Evolutionary conservation across 2,329 filamentous ascomycete genomes (phyloP), one percentile per base, ranked within the genome.

Genomic region (Cladosporium velox): DNA sequence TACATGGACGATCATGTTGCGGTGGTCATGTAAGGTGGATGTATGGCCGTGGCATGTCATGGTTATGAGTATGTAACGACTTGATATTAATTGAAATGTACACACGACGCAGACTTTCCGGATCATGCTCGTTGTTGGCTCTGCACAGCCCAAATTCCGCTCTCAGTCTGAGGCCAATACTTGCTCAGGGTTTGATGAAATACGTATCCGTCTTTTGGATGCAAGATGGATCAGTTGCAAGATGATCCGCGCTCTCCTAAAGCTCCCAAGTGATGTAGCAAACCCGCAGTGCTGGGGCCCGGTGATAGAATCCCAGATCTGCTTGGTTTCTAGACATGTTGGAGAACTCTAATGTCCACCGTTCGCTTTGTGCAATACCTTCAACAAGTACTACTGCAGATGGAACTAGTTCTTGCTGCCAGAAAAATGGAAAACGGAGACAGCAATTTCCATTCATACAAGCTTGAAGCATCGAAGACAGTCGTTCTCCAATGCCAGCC

Each of bases 1-100:
- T 74, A 73, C 54, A 73, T 77, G 75, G 71, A 72, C 8, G 64
- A 65, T 24, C 64, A 65, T 35, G 57, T 65, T 11, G 64, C 64
- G 5, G 64, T 65, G 30, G 55, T 60, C 14, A 65, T 65, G 64
- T 65, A 15, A 44, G 57, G 34, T 24, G 30, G 26, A 54, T 18
- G 3, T 12, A 21, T n/a, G n/a, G 3, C 41, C 2, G 3, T 47
- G 4, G 5, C 3, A 11, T 10, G 38, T 21, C n/a, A 47, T n/a
- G 8, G 5, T n/a, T 7, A 18, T 41, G 15, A 8, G 18, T 44
- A 47, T 21, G 41, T 24, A 47, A n/a, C n/a, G 41, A 21, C 21
- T 12, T 21, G n/a, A 7, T 21, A 24, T 11, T 2, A 21, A 11
- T 21, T 15, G n/a, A 21, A 47, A 3, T 47, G n/a, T 24, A 21